These are phyloP conservation scores for Emiliania huxleyi DNA, from an alignment of 78 protist species.

Conservation along the genomic window DNA sequence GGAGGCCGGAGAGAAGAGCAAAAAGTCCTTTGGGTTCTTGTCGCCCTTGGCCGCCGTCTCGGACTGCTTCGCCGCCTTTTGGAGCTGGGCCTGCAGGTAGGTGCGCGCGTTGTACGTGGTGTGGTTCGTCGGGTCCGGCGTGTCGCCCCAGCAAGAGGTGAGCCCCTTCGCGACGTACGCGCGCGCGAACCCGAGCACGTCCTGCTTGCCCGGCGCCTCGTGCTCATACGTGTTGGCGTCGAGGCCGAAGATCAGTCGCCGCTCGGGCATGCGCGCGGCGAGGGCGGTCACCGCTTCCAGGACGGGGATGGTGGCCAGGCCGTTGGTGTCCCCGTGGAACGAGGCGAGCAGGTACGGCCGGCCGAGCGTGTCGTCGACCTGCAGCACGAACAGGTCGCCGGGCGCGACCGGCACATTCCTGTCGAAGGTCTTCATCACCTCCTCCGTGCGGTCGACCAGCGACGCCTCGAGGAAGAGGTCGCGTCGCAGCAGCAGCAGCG, in stretches of 20 bases:
- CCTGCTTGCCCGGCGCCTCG: not conserved
- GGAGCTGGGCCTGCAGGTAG: constrained; percentile 35
- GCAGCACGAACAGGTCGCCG: not conserved
- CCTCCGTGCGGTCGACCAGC: not conserved
- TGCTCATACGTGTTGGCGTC: constrained; percentile 44
- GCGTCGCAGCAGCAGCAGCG: not conserved
- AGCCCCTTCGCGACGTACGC: not conserved
- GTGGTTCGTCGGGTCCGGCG: constrained; percentile 7
- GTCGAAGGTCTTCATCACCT: not conserved
- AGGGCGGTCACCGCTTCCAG: not conserved
- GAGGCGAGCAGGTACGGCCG: constrained; percentile 16
- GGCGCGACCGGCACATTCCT: not conserved
- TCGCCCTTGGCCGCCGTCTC: not conserved
- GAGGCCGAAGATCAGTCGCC: constrained; percentile 23
- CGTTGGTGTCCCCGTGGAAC: constrained; percentile 64
- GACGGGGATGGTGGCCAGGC: constrained; percentile 49
- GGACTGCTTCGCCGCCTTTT: not conserved
- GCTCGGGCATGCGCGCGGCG: not conserved
- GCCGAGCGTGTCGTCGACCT: not conserved
- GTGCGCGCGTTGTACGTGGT: constrained; percentile 58
- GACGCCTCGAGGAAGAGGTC: not conserved
- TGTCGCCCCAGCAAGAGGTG: constrained; percentile 39
- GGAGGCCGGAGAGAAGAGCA: not conserved
- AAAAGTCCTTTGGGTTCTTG: constrained; percentile 45
- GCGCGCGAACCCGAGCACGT: not conserved